A percentile compares a stretch with the other conserved stretches of the same genome.
Conservation (phyloP, 768 basidiomycete genomes). For the Termitomyces sp. region DNA sequence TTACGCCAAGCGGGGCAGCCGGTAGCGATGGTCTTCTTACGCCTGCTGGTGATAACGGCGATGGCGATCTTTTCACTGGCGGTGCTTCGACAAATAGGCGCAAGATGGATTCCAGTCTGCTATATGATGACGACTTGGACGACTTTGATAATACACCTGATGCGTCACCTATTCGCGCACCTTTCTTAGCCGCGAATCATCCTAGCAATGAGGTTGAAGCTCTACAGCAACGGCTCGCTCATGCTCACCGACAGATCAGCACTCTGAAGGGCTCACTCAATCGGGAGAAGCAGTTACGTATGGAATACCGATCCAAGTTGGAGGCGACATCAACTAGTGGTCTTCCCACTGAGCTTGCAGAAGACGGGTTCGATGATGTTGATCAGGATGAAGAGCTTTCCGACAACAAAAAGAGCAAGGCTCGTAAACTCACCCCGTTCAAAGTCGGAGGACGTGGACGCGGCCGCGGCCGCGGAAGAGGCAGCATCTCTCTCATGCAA, state of each 20-base stretch:
- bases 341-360: slow-evolving; percentile 35
- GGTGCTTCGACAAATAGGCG: slow-evolving; percentile 61
- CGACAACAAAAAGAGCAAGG: slow-evolving; percentile 27
- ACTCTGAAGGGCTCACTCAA: slow-evolving; percentile 76
- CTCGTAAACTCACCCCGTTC: slow-evolving; percentile 47
- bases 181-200: slow-evolving; percentile 68
- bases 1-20: slow-evolving; percentile 56
- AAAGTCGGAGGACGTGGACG: slow-evolving; percentile 44
- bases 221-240: slow-evolving; percentile 73
- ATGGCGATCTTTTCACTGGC: slow-evolving; percentile 64
- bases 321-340: slow-evolving; percentile 31
- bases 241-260: slow-evolving; percentile 80
- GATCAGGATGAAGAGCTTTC: slow-evolving; percentile 40
- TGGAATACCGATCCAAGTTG: slow-evolving; percentile 56
- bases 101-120: slow-evolving; percentile 35
- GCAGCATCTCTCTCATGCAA: slow-evolving; percentile 54
- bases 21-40: slow-evolving; percentile 46
- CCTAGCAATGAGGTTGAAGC: slow-evolving; percentile 79
- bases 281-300: slow-evolving; percentile 78
- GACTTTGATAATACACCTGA: slow-evolving; percentile 58
- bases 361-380: slow-evolving; percentile 30
- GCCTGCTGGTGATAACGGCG: slow-evolving; percentile 44
- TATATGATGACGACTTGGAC: slow-evolving; percentile 33
- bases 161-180: slow-evolving; percentile 39
- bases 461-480: slow-evolving; percentile 46